phyloP scores from a whole-genome alignment of 208 protist genomes.

The Leishmania martiniquensis region DNA sequence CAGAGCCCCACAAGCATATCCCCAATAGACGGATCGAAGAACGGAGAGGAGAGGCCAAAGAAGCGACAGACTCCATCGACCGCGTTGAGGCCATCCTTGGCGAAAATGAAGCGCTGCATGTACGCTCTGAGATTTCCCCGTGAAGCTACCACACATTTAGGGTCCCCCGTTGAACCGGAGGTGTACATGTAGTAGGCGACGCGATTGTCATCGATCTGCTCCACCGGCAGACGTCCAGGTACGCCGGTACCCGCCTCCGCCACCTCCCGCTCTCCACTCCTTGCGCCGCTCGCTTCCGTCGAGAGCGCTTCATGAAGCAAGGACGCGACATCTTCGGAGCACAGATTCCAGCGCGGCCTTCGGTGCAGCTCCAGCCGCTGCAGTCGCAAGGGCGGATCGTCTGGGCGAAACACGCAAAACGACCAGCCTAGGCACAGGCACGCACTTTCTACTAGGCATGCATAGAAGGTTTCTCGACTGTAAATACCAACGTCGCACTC shows the following conservation, averaged over 20 bases:
- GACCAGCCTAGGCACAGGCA: conserved; percentile 42
- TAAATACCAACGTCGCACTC: conserved; percentile 42
- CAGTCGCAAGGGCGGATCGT: conserved; percentile 39
- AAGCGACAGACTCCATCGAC: conserved; percentile 7
- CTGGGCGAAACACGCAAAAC: conserved; percentile 52
- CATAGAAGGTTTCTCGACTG: conserved; percentile 46
- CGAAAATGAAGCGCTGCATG: conserved; percentile 33
- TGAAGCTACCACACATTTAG: conserved; percentile 54
- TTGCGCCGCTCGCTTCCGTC: neutral
- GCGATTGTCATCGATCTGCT: conserved; percentile 4
- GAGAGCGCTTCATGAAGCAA: conserved; percentile 22
- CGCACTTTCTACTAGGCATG: conserved; percentile 46
- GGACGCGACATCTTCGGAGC: conserved; percentile 12
- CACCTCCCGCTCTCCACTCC: neutral
- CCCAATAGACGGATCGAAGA: conserved; percentile 72
- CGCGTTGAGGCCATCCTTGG: conserved; percentile 27
- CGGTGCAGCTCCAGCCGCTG: conserved; percentile 26
- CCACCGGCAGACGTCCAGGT: neutral
- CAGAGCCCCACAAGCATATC: conserved; percentile 45
- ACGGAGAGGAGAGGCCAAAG: conserved; percentile 56
- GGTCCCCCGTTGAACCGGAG: conserved; percentile 62
- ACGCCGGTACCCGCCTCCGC: neutral
- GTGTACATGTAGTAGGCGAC: conserved; percentile 69
- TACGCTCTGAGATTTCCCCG: conserved; percentile 54
- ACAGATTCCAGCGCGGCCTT: conserved; percentile 25